Evolutionary conservation across 179 eudicot genomes (phyloP), one percentile per base, ranked within the genome.

Genomic region (Actinidia arguta): DNA sequence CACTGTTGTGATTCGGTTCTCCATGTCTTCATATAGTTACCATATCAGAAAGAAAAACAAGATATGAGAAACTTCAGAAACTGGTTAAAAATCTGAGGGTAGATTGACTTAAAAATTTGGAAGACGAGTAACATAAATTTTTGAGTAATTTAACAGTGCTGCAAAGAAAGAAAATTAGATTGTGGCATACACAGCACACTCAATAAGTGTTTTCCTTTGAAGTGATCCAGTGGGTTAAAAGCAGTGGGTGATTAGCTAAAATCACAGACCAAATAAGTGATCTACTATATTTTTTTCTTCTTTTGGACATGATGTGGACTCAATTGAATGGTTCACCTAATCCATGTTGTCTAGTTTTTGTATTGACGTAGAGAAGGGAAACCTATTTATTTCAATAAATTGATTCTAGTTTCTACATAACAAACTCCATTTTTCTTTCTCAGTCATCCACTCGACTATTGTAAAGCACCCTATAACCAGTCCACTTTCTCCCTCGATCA

Each of bases 11-110:
- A 95, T 89, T 59, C 88, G 88, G 51, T 82, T 76, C 64, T 86
- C 85, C 99, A 95, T 94, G 4, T 89, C 97, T 84, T 87, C 87
- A 54, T 93, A 94, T 69, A 93, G 71, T 74, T 83, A 87, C 99
- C 94, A 82, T 83, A 67, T 22, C 50, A 50, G 25, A 73, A 73
- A 5, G 50, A n/a, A n/a, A n/a, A 22, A 4, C 16, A 70, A 20
- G 25, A 44, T 69, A 20, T 44, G 27, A 78, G 8, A 47, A 13
- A 52, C 18, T 27, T 20, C 46, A 64, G 44, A 27, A 12, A 27
- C 9, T 64, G n/a, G n/a, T n/a, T n/a, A n/a, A n/a, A 31, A 27
- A 64, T 18, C 12, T 31, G 1, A 64, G 42, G 25, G 24, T 10
- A 27, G 6, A 27, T 8, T 64, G 5, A 27, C 18, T 12, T 11